Evolutionary conservation across 495 filamentous ascomycete species (phyloP).

Genomic region (Xylaria grammica): DNA sequence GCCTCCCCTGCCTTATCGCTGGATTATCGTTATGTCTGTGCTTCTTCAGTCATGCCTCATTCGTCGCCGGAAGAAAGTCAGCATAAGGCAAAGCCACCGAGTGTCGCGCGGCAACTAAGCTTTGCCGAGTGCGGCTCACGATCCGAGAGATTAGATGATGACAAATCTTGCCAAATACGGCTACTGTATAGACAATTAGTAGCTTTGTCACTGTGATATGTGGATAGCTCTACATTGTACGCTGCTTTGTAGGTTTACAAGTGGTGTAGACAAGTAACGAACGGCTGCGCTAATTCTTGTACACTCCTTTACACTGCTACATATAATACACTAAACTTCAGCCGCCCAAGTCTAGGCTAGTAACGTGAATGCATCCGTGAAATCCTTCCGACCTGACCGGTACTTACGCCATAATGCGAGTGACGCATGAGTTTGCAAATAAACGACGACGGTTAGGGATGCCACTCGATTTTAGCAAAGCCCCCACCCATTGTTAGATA

Average conservation of each 20-base stretch:
- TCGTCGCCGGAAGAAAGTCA: not conserved
- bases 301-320: not conserved
- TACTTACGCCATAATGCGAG: not conserved
- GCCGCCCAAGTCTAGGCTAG: not conserved
- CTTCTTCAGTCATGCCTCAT: not conserved
- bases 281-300: slow-evolving; percentile 7
- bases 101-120: slow-evolving; percentile 16
- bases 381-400: slow-evolving; percentile 16
- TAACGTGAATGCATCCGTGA: not conserved
- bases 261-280: too few species aligned
- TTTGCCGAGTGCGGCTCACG: slow-evolving; percentile 26
- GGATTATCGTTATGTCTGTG: slow-evolving; percentile 2
- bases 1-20: slow-evolving; percentile 2
- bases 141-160: slow-evolving; percentile 19
- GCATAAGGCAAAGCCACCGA: slow-evolving; percentile 4
- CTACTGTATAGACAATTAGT: slow-evolving; percentile 8
- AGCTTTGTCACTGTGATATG: slow-evolving; percentile 14
- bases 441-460: slow-evolving; percentile 5
- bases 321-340: not conserved
- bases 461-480: slow-evolving; percentile 9
- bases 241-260: not conserved
- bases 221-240: slow-evolving; percentile 6
- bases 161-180: slow-evolving; percentile 13
- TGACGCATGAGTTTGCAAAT: not conserved
- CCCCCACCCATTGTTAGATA: not conserved